Evolutionary conservation across 371 early-diverging fungal genomes (phyloP).

Genomic region (Apophysomyces elegans): DNA sequence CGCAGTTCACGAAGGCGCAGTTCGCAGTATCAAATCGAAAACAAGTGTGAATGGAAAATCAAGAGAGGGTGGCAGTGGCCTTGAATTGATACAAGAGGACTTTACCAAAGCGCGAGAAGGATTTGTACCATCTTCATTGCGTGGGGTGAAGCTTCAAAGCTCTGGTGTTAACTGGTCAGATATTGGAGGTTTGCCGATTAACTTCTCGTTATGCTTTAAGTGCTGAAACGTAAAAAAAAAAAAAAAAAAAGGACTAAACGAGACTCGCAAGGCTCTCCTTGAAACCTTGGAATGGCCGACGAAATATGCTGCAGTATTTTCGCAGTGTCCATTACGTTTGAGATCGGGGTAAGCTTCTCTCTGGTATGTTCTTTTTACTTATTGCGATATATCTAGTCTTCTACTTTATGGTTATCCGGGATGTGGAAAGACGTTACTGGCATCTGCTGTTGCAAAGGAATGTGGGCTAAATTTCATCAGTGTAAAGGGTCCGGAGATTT

Average conservation of each 20-base stretch:
- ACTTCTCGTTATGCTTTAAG: too few species aligned
- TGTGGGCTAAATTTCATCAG: slow-evolving; percentile 94
- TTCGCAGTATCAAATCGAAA: slow-evolving; percentile 62
- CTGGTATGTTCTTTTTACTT: neutral
- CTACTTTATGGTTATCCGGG: slow-evolving; percentile 96
- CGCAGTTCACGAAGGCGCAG: slow-evolving; percentile 81
- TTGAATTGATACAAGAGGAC: slow-evolving; percentile 63
- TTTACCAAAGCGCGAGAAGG: slow-evolving; percentile 76
- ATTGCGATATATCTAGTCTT: slow-evolving; percentile 53
- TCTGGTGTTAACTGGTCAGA: slow-evolving; percentile 86
- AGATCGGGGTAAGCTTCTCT: slow-evolving; percentile 78
- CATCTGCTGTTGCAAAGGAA: slow-evolving; percentile 92
- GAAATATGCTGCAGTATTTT: slow-evolving; percentile 89
- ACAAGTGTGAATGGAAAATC: slow-evolving; percentile 10
- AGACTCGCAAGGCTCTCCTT: slow-evolving; percentile 77
- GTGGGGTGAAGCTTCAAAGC: slow-evolving; percentile 81
- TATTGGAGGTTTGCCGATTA: slow-evolving; percentile 69
- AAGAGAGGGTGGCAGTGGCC: slow-evolving; percentile 1
- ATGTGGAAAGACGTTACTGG: slow-evolving; percentile 93
- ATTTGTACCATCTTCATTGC: slow-evolving; percentile 81
- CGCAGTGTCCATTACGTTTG: slow-evolving; percentile 82
- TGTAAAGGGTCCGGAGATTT: slow-evolving; percentile 95
- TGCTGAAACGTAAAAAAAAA: neutral
- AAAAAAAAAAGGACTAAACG: slow-evolving; percentile 64
- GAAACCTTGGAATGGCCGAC: slow-evolving; percentile 97